Percentiles rank a stretch among this genome's conserved stretches.
Evolutionary conservation across 129 eudicot genomes (phyloP).

Genomic region (carrot (Daucus carota)): DH1_v3.0 NC_030388.2:32599501-32600000

Average conservation of each 20-base stretch:
- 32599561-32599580: neutral
- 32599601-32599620: neutral
- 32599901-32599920: slow-evolving; percentile 56
- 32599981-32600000: slow-evolving; percentile 51
- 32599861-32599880: slow-evolving; percentile 55
- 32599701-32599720: slow-evolving; percentile 45
- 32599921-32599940: slow-evolving; percentile 35
- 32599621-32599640: neutral
- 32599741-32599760: slow-evolving; percentile 68
- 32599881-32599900: slow-evolving; percentile 52
- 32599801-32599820: slow-evolving; percentile 68
- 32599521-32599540: slow-evolving; percentile 53
- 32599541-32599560: slow-evolving; percentile 53
- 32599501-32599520: slow-evolving; percentile 20
- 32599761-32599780: slow-evolving; percentile 61
- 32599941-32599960: slow-evolving; percentile 28
- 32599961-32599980: slow-evolving; percentile 34
- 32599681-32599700: neutral
- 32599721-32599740: slow-evolving; percentile 46
- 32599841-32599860: slow-evolving; percentile 45
- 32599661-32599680: neutral
- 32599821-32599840: slow-evolving; percentile 49
- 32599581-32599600: neutral
- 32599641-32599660: neutral
- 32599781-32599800: slow-evolving; percentile 71